phyloP scores from a whole-genome alignment of 2,329 filamentous ascomycete genomes.

The Microcyclospora pomicola region DNA sequence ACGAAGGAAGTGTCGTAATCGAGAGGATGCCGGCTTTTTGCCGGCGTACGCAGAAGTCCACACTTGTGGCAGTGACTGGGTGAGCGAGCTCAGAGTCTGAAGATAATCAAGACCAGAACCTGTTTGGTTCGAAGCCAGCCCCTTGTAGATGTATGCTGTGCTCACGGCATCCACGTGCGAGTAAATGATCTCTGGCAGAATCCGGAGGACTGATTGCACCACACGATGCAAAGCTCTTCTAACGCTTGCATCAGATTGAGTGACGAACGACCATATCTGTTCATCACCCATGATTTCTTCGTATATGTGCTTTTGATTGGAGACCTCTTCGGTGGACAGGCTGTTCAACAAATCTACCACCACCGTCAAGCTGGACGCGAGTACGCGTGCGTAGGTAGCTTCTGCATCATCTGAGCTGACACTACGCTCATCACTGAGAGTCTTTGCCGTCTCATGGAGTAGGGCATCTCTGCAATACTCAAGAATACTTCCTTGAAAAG shows the following conservation, averaged over 20 bases:
- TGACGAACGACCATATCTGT: constrained; percentile 46
- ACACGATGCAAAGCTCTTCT: constrained; percentile 45
- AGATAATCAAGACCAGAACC: constrained; percentile 63
- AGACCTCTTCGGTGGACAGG: constrained; percentile 36
- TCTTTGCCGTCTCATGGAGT: constrained; percentile 60
- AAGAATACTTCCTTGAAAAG: constrained; percentile 67
- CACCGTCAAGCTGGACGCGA: constrained; percentile 44
- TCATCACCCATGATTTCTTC: constrained; percentile 51
- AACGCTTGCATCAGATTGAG: constrained; percentile 42
- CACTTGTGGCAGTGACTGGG: constrained; percentile 48
- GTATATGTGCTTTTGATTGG: constrained; percentile 49
- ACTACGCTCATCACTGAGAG: constrained; percentile 77
- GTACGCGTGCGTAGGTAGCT: constrained; percentile 71
- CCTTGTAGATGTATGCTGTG: constrained; percentile 58
- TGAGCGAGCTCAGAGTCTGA: constrained; percentile 52
- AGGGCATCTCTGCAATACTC: constrained; percentile 70
- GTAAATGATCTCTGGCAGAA: constrained; percentile 28
- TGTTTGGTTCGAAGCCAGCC: constrained; percentile 56
- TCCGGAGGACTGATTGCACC: constrained; percentile 36
- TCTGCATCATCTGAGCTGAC: constrained; percentile 74
- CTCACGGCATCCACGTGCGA: constrained; percentile 42
- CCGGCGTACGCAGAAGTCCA: constrained; percentile 56
- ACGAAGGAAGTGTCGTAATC: constrained; percentile 59
- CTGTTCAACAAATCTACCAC: constrained; percentile 39
- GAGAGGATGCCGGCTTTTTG: constrained; percentile 41